Percentiles rank a stretch among this genome's conserved stretches.
Evolutionary conservation across 1,139 yeast genomes (phyloP).

Genomic region (Oligophagozyma castellii): DNA sequence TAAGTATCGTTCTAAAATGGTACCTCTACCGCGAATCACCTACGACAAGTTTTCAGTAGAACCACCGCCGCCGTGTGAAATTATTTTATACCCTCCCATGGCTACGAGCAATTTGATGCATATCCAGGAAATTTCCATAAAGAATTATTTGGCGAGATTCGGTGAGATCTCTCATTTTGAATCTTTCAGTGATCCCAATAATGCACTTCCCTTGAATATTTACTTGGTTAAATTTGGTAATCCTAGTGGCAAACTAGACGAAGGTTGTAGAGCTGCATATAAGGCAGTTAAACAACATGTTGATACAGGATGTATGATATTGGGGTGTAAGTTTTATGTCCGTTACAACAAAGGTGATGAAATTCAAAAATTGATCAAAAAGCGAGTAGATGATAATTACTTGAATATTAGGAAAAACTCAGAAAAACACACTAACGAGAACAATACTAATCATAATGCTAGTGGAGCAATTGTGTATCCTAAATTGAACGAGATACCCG

Average conservation of each 20-base stretch:
- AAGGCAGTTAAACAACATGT: constrained; percentile 24
- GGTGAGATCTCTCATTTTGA: constrained; percentile 50
- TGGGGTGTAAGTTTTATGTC: constrained; percentile 21
- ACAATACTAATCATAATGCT: background rate
- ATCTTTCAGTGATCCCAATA: constrained; percentile 54
- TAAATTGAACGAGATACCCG: constrained; percentile 26
- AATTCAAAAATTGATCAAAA: constrained; percentile 7
- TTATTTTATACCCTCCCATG: constrained; percentile 55
- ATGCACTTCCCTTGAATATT: constrained; percentile 72
- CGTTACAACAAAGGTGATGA: constrained; percentile 11
- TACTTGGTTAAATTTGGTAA: constrained; percentile 56
- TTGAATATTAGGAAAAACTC: too few species aligned
- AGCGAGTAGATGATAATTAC: background rate
- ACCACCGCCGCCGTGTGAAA: constrained; percentile 56
- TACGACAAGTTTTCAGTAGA: constrained; percentile 67
- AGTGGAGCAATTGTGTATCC: too few species aligned
- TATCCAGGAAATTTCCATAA: constrained; percentile 23
- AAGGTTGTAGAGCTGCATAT: constrained; percentile 36
- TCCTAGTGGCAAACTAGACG: constrained; percentile 25
- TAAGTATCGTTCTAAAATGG: constrained; percentile 23
- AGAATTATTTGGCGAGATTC: constrained; percentile 42
- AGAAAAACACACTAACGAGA: background rate
- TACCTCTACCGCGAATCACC: constrained; percentile 40
- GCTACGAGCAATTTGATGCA: constrained; percentile 17
- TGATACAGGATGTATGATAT: constrained; percentile 25